A percentile compares a stretch with the other conserved stretches of the same genome.
Conservation (phyloP, 345 rosid species). For the Gossypium raimondii region DNA sequence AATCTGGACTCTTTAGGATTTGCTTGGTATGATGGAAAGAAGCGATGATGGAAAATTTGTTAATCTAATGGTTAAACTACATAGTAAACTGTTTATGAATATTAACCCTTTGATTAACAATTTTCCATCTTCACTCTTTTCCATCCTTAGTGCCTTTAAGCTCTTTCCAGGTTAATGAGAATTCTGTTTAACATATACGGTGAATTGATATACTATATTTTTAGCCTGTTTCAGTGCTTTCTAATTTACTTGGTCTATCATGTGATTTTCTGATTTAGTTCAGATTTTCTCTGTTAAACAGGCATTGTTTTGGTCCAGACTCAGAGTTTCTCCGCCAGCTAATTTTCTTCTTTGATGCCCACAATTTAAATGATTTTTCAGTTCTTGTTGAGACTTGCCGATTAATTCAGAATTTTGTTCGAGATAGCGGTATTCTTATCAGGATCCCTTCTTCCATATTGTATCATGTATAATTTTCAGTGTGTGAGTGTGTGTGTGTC, state of each 20-base stretch:
- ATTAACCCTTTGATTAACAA: no score
- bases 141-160: background rate
- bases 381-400: constrained; percentile 68
- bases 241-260: background rate
- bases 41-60: no score
- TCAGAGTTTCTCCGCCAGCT: constrained; percentile 76
- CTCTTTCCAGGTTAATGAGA: background rate
- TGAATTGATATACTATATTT: background rate
- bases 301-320: constrained; percentile 81
- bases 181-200: background rate
- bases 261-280: background rate
- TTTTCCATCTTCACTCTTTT: no score
- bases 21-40: no score
- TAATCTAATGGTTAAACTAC: no score
- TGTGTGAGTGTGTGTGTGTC: background rate
- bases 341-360: constrained; percentile 67
- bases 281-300: constrained; percentile 29
- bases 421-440: constrained; percentile 44
- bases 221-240: background rate
- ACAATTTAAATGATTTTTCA: constrained; percentile 47
- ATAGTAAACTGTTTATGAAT: no score
- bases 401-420: constrained; percentile 46
- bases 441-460: background rate
- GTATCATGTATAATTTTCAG: background rate
- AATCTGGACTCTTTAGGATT: background rate